A percentile compares a stretch with the other conserved stretches of the same genome.
Evolutionary conservation across 768 basidiomycete genomes (phyloP).

Genomic region (Cantharellus anzutake): DNA sequence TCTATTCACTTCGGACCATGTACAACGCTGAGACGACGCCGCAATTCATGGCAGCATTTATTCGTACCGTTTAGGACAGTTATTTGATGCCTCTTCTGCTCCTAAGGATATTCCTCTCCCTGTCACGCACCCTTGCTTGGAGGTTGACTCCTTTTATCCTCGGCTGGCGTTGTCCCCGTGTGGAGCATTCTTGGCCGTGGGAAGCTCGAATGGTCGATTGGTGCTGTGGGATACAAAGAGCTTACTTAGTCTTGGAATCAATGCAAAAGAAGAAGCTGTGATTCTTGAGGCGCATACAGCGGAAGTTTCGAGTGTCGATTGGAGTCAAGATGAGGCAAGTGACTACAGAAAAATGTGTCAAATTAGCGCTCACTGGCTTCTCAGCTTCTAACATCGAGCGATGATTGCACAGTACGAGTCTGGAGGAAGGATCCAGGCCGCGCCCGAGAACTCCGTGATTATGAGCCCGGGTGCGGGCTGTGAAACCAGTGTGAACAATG

Average conservation of each 20-base stretch:
- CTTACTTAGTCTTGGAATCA: not conserved
- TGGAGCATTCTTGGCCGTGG: constrained; percentile 4
- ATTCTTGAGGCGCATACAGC: not conserved
- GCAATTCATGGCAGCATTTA: not conserved
- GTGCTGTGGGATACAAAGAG: constrained; percentile 3
- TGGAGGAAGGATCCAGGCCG: constrained; percentile 4
- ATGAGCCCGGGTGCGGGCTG: not conserved
- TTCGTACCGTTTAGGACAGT: not conserved
- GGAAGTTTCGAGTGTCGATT: constrained; percentile 5
- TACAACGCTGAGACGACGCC: not conserved
- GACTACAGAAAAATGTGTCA: not conserved
- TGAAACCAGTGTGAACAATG: no score
- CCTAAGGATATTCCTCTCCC: not conserved
- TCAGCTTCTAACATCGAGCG: not conserved
- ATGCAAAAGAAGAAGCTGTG: not conserved
- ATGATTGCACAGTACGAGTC: constrained; percentile 2
- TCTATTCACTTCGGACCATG: not conserved
- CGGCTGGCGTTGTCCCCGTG: constrained; percentile 5
- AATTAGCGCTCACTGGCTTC: not conserved
- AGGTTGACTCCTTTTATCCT: constrained; percentile 3
- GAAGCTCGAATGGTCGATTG: constrained; percentile 5
- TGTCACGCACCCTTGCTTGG: constrained; percentile 1
- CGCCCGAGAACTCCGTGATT: not conserved
- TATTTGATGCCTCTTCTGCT: not conserved
- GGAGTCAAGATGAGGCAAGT: constrained; percentile 6